Evolutionary conservation across 164 flowering plant species (phyloP).

Genomic region (Vitis rotundifolia): DNA sequence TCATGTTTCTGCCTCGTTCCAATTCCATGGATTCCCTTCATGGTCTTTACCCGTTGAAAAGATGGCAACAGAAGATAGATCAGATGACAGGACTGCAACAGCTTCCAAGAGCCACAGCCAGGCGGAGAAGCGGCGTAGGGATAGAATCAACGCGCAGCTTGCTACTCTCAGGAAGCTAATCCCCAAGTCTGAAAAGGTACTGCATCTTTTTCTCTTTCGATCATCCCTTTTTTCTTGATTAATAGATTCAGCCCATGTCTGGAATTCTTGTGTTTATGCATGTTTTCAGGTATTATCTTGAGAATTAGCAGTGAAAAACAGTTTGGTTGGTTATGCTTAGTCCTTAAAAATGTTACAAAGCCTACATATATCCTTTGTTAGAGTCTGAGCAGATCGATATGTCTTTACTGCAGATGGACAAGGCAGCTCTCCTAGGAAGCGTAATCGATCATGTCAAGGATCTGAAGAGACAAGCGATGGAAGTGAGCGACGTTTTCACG

Average conservation of each 20-base stretch:
- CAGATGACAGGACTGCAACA: constrained; percentile 25
- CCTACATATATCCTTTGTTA: too few relatives aligned
- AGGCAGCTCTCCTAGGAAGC: constrained; percentile 76
- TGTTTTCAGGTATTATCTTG: too few relatives aligned
- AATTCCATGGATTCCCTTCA: constrained; percentile 27
- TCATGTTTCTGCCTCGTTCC: constrained; percentile 13
- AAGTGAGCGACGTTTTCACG: constrained; percentile 32
- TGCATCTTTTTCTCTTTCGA: constrained; percentile 2
- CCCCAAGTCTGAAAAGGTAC: constrained; percentile 75
- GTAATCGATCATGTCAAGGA: constrained; percentile 74
- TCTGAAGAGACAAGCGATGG: constrained; percentile 57
- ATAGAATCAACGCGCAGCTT: constrained; percentile 73
- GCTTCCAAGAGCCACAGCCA: constrained; percentile 70
- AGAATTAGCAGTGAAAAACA: too few relatives aligned
- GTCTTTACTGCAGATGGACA: constrained; percentile 69
- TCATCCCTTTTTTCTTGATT: too few relatives aligned
- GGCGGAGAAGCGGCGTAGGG: constrained; percentile 82
- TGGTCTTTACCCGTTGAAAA: constrained; percentile 24
- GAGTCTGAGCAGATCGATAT: not conserved
- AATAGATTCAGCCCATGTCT: not conserved
- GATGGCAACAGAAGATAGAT: constrained; percentile 24
- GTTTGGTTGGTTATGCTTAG: too few relatives aligned
- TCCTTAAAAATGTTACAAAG: too few relatives aligned
- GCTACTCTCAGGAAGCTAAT: constrained; percentile 58
- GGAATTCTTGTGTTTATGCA: not conserved